Percentiles rank a stretch among this genome's conserved stretches.
Evolutionary conservation across 768 basidiomycete genomes (phyloP).

Genomic region (Kwoniella shandongensis): DNA sequence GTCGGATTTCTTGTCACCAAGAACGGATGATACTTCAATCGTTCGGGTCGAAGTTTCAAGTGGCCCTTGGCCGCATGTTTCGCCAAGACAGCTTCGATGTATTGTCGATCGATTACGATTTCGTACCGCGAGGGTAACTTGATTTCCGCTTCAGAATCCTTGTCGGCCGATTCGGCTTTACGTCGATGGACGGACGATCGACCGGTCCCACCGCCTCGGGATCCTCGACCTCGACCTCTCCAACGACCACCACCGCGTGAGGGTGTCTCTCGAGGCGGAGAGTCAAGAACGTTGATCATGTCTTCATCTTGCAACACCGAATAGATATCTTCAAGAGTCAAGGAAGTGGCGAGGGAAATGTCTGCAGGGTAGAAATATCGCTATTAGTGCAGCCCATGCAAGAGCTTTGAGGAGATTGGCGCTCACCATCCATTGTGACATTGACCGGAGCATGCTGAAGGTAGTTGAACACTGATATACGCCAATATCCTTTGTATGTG

Average conservation of each 20-base stretch:
- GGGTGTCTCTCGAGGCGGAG: conserved; percentile 23
- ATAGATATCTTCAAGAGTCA: conserved; percentile 86
- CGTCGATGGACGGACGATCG: conserved; percentile 13
- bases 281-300: conserved; percentile 62
- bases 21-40: conserved; percentile 93
- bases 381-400: not conserved
- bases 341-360: conserved; percentile 78
- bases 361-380: conserved; percentile 56
- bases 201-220: conserved; percentile 16
- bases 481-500: conserved; percentile 97
- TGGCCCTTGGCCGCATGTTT: conserved; percentile 78
- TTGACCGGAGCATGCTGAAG: conserved; percentile 63
- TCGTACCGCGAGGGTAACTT: conserved; percentile 58
- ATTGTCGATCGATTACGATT: conserved; percentile 70
- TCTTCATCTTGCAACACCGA: conserved; percentile 68
- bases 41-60: conserved; percentile 69
- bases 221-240: conserved; percentile 3
- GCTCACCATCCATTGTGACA: conserved; percentile 72
- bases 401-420: not conserved
- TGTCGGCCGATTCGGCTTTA: conserved; percentile 8
- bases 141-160: conserved; percentile 2
- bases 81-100: conserved; percentile 65
- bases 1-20: conserved; percentile 59
- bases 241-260: conserved; percentile 1
- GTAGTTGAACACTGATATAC: conserved; percentile 77